Conservation (phyloP, 306 rosid genomes). For the Aeschynomene evenia region DNA sequence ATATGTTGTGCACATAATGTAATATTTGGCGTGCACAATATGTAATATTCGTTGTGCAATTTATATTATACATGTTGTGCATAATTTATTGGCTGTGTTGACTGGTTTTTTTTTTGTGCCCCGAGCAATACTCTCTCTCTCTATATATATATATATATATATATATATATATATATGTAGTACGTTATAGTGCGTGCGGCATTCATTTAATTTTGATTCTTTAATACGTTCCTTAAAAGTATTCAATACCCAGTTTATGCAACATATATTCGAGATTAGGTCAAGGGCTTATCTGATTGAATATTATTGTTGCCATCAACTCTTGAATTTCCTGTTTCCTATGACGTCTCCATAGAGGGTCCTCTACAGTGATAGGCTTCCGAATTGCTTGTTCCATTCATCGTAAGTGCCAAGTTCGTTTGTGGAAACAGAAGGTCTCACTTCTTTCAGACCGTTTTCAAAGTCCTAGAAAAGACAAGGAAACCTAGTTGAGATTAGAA, state of each 20-base stretch:
- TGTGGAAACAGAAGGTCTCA: slow-evolving; percentile 83
- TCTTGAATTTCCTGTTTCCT: not conserved
- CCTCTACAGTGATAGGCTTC: slow-evolving; percentile 52
- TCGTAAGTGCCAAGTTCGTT: slow-evolving; percentile 61
- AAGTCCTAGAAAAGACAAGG: slow-evolving; percentile 54
- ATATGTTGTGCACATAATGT: too few relatives aligned
- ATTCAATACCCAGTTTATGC: not conserved
- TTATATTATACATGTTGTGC: too few relatives aligned
- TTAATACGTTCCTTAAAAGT: not conserved
- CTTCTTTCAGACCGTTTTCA: slow-evolving; percentile 64
- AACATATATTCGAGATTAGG: not conserved
- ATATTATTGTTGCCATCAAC: not conserved
- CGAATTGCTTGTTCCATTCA: slow-evolving; percentile 83
- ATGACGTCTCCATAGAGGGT: not conserved
- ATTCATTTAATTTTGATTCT: not conserved
- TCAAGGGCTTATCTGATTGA: not conserved
- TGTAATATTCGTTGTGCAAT: too few relatives aligned
- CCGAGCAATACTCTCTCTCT: too few relatives aligned
- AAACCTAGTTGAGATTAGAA: too few relatives aligned
- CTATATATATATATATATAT: too few relatives aligned
- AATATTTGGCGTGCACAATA: too few relatives aligned
- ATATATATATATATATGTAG: too few relatives aligned
- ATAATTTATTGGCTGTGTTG: too few relatives aligned
- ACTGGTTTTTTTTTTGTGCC: too few relatives aligned
- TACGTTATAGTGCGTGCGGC: not conserved